Conservation (phyloP, 1,284 basidiomycete species). For the Puccinia coronata region DNA sequence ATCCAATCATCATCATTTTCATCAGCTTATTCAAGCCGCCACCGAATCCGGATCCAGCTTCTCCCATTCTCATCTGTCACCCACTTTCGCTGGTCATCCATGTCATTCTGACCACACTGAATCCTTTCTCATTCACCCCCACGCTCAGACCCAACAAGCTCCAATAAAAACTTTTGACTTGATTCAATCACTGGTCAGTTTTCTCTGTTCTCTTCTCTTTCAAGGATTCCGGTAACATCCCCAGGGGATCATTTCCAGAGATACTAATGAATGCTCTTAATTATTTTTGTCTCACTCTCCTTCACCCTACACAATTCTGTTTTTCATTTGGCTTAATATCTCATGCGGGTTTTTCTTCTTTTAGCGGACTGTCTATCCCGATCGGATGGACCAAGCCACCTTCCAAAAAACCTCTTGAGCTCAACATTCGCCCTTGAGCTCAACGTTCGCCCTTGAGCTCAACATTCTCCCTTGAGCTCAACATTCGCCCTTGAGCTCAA, state of each 20-base stretch:
- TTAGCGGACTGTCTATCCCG: constrained; percentile 36
- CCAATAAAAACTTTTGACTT: constrained; percentile 3
- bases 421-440: too few species aligned
- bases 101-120: not conserved
- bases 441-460: too few species aligned
- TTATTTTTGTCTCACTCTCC: too few species aligned
- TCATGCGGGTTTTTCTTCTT: not conserved
- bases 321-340: not conserved
- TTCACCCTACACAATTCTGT: too few species aligned
- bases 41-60: constrained; percentile 8
- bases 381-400: constrained; percentile 3
- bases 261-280: too few species aligned
- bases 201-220: not conserved
- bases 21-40: constrained; percentile 1
- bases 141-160: not conserved
- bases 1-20: not conserved
- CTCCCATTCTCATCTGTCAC: not conserved
- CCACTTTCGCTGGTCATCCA: not conserved
- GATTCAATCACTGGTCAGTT: constrained; percentile 27
- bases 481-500: too few species aligned
- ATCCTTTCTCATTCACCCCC: not conserved
- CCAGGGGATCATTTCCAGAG: too few species aligned
- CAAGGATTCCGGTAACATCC: too few species aligned
- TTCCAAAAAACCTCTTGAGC: constrained; percentile 17
- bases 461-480: too few species aligned